Conservation (phyloP, 257 asterid genomes). For the Nicotiana sylvestris region DNA sequence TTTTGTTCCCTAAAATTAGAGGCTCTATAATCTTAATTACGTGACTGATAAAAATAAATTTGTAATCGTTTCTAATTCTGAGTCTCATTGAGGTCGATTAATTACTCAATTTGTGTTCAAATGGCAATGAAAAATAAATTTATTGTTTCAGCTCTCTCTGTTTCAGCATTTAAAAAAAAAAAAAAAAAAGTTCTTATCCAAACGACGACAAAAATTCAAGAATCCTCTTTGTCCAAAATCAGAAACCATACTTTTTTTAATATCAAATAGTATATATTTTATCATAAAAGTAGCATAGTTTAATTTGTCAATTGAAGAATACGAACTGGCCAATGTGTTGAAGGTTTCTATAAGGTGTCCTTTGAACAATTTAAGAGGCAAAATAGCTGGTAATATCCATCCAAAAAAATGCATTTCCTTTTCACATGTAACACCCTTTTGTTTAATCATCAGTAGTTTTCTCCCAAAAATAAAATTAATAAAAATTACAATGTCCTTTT, state of each 20-base stretch:
- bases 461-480: neutral
- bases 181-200: neutral
- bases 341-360: neutral
- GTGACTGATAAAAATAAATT: too few relatives aligned
- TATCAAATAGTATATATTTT: neutral
- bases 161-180: neutral
- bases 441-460: neutral
- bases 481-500: neutral
- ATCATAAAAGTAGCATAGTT: neutral
- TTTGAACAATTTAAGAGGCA: constrained; percentile 12
- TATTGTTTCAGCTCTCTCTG: neutral
- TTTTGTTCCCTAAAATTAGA: neutral
- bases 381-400: neutral
- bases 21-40: too few relatives aligned
- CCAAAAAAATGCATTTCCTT: neutral
- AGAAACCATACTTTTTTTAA: neutral
- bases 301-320: neutral
- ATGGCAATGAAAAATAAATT: neutral
- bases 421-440: neutral
- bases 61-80: neutral
- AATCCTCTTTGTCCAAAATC: neutral
- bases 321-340: constrained; percentile 8
- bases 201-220: neutral
- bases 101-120: neutral
- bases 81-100: neutral